A percentile compares a stretch with the other conserved stretches of the same genome.
These are phyloP conservation scores for Serendipita vermifera DNA, from an alignment of 768 basidiomycete genomes.

Conservation along the genomic window DNA sequence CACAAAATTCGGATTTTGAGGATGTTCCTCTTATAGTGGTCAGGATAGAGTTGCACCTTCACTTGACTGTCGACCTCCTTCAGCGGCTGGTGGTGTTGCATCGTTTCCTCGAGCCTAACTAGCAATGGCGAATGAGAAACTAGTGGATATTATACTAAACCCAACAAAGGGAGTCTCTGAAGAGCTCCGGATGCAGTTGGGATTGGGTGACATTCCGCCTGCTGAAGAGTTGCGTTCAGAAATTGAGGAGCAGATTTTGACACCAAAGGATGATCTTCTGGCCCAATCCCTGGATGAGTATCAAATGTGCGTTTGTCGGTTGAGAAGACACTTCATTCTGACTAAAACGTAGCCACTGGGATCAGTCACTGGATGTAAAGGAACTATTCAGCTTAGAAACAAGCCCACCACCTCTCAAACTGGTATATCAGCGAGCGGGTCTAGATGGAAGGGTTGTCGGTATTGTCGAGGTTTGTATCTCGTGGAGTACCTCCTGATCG, in stretches of 20 bases:
- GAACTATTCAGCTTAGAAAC: conserved; percentile 52
- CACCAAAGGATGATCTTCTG: conserved; percentile 54
- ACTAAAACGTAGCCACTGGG: conserved; percentile 51
- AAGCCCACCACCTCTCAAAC: conserved; percentile 57
- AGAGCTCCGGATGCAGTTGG: conserved; percentile 40
- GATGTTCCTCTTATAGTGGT: no score
- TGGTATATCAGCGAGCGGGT: conserved; percentile 64
- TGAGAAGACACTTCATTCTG: background rate
- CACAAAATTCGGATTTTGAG: no score
- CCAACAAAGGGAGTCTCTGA: conserved; percentile 12
- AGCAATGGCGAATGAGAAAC: background rate
- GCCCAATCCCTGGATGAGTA: conserved; percentile 64
- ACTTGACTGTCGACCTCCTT: no score
- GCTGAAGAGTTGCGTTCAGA: conserved; percentile 46
- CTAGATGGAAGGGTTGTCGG: conserved; percentile 70
- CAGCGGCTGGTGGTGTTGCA: no score
- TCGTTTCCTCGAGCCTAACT: no score
- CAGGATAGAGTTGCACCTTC: no score
- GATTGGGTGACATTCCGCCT: conserved; percentile 44
- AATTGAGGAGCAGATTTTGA: conserved; percentile 62
- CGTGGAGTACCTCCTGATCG: background rate
- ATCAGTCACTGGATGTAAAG: conserved; percentile 44
- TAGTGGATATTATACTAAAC: background rate
- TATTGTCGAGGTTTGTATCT: conserved; percentile 55
- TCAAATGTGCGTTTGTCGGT: conserved; percentile 51